Base-by-base conservation (phyloP, 345 rosid genomes). In the Dipteronia sinensis region DNA sequence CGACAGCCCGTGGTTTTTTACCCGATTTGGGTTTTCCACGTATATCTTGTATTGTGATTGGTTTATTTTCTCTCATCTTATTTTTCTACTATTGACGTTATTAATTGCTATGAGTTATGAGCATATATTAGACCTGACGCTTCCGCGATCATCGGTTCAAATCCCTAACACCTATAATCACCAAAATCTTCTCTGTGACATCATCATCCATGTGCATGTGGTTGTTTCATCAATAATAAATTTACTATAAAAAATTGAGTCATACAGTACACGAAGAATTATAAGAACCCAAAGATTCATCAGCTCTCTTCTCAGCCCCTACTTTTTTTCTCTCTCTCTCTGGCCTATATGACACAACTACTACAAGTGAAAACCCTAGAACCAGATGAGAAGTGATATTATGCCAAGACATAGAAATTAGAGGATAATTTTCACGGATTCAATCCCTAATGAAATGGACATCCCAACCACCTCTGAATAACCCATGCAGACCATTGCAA, bases 401-500 rank as follows among this genome's bases (percentile, higher is more conserved):
- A 31, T 31, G 34, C 34, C 34, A 31, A 31, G 34, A 31, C 34
- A 31, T 31, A 2, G 34, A 56, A 9, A 56, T 20, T 3, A 56
- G 19, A 56, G 53, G 0, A 15, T 47, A 13, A 3, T 10, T 16
- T 29, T 59, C 67, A 81, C 65, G 81, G 84, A 78, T 70, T 74
- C 84, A 70, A 19, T 82, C 77, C 68, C 25, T 58, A 22, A 56
- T n/a, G 79, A 71, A 44, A 74, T 78, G 76, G 78, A 77, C 65
- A 77, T 55, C 72, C 27, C 68, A 19, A 6, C 61, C 62, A 69
- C 42, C 46, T 46, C 77, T 25, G 77, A 19, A 64, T 63, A 20
- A 31, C 7, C 61, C 10, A 7, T 16, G 22, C 31, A 63, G 10
- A 23, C 34, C 6, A 19, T 16, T n/a, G 19, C 42, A 3, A n/a